These are phyloP conservation scores for Penicillium argentinense DNA, from an alignment of 495 filamentous ascomycete species.

Conservation along the genomic window DNA sequence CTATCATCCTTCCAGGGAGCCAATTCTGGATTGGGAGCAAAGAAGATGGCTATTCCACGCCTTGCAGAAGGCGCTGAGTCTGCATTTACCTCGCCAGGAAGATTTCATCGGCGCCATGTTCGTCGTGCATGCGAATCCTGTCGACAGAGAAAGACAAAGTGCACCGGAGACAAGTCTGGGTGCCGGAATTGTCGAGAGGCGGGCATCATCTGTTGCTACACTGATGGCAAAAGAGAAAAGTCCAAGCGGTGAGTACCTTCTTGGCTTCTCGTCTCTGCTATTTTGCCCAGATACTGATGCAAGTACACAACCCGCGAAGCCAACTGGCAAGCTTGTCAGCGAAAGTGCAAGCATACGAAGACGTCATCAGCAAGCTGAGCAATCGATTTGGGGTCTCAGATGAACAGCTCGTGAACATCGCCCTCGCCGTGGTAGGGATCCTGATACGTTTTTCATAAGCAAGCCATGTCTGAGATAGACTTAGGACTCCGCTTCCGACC, in stretches of 20 bases:
- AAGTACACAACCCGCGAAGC: slow-evolving; percentile 12
- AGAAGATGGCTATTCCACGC: slow-evolving; percentile 45
- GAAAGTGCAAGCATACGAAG: slow-evolving; percentile 51
- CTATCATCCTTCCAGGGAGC: slow-evolving; percentile 16
- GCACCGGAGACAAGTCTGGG: slow-evolving; percentile 53
- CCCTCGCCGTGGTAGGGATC: slow-evolving; percentile 32
- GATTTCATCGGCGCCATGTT: slow-evolving; percentile 44
- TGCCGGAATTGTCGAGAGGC: slow-evolving; percentile 57
- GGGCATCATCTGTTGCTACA: slow-evolving; percentile 52
- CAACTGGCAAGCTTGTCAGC: slow-evolving; percentile 50
- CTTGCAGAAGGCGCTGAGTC: slow-evolving; percentile 43
- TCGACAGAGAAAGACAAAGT: slow-evolving; percentile 57
- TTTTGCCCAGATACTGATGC: not conserved
- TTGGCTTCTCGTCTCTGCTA: too few relatives aligned
- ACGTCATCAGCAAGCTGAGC: slow-evolving; percentile 39
- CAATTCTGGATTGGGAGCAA: slow-evolving; percentile 21
- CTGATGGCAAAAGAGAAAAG: slow-evolving; percentile 57
- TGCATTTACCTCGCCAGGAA: slow-evolving; percentile 33
- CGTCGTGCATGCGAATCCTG: slow-evolving; percentile 51
- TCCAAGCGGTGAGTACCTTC: slow-evolving; percentile 47
- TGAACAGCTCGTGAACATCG: slow-evolving; percentile 41
- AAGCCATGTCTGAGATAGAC: slow-evolving; percentile 12
- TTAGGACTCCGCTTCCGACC: slow-evolving; percentile 29
- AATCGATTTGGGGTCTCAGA: slow-evolving; percentile 37
- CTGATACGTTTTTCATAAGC: not conserved